phyloP scores from a whole-genome alignment of 495 filamentous ascomycete genomes.

The Podospora sp. region DNA sequence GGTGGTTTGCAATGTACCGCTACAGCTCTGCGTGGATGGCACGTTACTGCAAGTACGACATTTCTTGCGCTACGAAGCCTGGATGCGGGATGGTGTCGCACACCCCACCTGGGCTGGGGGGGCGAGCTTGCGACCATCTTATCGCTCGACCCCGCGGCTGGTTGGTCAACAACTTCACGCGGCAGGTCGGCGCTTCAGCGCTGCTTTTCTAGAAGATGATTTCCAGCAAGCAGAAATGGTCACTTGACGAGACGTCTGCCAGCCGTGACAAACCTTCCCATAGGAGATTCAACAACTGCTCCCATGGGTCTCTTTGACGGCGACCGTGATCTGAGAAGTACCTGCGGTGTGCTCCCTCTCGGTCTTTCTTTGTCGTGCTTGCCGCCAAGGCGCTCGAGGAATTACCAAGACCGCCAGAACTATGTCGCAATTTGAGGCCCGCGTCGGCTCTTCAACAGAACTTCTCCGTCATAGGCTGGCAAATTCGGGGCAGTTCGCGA shows the following conservation, averaged over 20 bases:
- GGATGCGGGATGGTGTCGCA: slow-evolving; percentile 15
- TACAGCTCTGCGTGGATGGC: slow-evolving; percentile 4
- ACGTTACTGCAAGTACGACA: slow-evolving; percentile 15
- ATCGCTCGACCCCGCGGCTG: slow-evolving; percentile 5
- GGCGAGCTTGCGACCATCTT: slow-evolving; percentile 8
- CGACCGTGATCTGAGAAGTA: not conserved
- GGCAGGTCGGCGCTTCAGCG: slow-evolving; percentile 15
- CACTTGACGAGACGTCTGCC: not conserved
- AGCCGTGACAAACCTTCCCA: too few relatives aligned
- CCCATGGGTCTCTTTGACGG: not conserved
- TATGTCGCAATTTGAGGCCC: slow-evolving; percentile 31
- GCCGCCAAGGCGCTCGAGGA: slow-evolving; percentile 30
- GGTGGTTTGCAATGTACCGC: not conserved
- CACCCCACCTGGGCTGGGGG: slow-evolving; percentile 7
- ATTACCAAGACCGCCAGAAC: slow-evolving; percentile 29
- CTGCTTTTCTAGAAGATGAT: slow-evolving; percentile 9
- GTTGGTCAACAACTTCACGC: slow-evolving; percentile 11
- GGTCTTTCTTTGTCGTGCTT: slow-evolving; percentile 5
- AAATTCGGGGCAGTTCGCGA: not conserved
- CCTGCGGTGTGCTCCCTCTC: not conserved
- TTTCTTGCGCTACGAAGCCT: slow-evolving; percentile 8
- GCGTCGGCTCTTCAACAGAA: slow-evolving; percentile 19
- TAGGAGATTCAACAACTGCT: too few relatives aligned
- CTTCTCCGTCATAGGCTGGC: slow-evolving; percentile 12
- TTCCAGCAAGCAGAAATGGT: not conserved